Percentiles rank a stretch among this genome's conserved stretches.
phyloP scores from a whole-genome alignment of 257 asterid genomes.

The Echium plantagineum region DNA sequence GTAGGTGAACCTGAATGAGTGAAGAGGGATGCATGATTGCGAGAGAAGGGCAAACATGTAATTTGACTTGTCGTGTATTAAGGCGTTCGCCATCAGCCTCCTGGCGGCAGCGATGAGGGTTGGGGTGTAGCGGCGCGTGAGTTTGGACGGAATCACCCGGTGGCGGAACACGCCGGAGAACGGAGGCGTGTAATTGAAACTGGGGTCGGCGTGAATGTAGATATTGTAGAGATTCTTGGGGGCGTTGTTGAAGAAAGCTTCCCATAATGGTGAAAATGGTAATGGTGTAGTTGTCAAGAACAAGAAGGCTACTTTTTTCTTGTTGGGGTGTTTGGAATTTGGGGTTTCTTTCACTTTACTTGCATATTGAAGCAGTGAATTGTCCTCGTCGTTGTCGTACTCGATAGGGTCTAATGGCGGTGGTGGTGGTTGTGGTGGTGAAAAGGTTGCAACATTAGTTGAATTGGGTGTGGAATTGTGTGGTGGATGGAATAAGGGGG shows the following conservation, averaged over 20 bases:
- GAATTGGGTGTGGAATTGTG: slow-evolving; percentile 10
- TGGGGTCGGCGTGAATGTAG: slow-evolving; percentile 58
- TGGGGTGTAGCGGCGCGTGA: slow-evolving; percentile 60
- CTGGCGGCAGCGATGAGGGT: slow-evolving; percentile 61
- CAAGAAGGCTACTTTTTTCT: slow-evolving; percentile 60
- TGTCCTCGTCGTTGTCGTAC: slow-evolving; percentile 22
- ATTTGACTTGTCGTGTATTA: slow-evolving; percentile 49
- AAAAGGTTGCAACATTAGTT: neutral
- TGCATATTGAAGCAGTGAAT: slow-evolving; percentile 24
- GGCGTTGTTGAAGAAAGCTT: slow-evolving; percentile 43
- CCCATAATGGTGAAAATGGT: slow-evolving; percentile 72
- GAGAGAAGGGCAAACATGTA: slow-evolving; percentile 61
- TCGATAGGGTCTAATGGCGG: neutral
- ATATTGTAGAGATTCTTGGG: slow-evolving; percentile 36
- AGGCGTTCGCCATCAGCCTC: slow-evolving; percentile 50
- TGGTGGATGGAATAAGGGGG: neutral
- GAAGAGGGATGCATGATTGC: slow-evolving; percentile 55
- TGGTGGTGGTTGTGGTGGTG: slow-evolving; percentile 3
- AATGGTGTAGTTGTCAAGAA: slow-evolving; percentile 57
- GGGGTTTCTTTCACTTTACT: slow-evolving; percentile 36
- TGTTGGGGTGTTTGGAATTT: slow-evolving; percentile 21
- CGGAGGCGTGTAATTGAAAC: slow-evolving; percentile 23
- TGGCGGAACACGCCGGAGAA: slow-evolving; percentile 44
- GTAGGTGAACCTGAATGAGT: slow-evolving; percentile 41
- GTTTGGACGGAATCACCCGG: slow-evolving; percentile 42